Conservation (phyloP, 2,329 filamentous ascomycete genomes). For the Penicillium sp. region DNA sequence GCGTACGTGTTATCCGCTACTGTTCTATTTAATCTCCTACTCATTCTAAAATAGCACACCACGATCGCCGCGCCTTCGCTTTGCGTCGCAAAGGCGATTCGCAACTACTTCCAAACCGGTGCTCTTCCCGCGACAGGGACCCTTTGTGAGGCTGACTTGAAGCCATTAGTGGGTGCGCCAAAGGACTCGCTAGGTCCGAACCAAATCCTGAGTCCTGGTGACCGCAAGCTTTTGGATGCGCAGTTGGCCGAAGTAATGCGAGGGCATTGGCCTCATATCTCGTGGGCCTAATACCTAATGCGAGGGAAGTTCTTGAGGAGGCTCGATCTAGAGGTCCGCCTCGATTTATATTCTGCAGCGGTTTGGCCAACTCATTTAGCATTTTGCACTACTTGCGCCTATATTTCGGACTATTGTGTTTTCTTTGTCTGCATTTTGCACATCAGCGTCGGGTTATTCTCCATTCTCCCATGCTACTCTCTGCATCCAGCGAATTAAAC, state of each 20-base stretch:
- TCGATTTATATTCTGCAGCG: too few species aligned
- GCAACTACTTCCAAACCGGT: conserved; percentile 49
- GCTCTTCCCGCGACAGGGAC: conserved; percentile 39
- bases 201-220: conserved; percentile 13
- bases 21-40: neutral
- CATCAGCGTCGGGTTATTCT: too few species aligned
- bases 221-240: conserved; percentile 20
- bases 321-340: too few species aligned
- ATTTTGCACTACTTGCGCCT: too few species aligned
- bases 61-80: conserved; percentile 40
- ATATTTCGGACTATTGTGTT: too few species aligned
- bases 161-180: conserved; percentile 33
- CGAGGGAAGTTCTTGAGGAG: too few species aligned
- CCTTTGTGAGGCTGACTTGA: conserved; percentile 43
- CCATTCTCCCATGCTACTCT: too few species aligned
- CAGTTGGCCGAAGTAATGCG: conserved; percentile 20
- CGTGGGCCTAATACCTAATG: neutral
- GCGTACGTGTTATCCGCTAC: conserved; percentile 34
- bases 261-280: neutral
- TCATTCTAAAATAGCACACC: conserved; percentile 32
- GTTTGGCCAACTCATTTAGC: too few species aligned
- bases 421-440: too few species aligned
- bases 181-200: conserved; percentile 1
- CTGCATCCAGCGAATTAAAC: too few species aligned
- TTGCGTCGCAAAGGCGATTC: conserved; percentile 42